A percentile compares a stretch with the other conserved stretches of the same genome.
Evolutionary conservation across 2,329 filamentous ascomycete genomes (phyloP).

Genomic region (Colletotrichum simmondsii): DNA sequence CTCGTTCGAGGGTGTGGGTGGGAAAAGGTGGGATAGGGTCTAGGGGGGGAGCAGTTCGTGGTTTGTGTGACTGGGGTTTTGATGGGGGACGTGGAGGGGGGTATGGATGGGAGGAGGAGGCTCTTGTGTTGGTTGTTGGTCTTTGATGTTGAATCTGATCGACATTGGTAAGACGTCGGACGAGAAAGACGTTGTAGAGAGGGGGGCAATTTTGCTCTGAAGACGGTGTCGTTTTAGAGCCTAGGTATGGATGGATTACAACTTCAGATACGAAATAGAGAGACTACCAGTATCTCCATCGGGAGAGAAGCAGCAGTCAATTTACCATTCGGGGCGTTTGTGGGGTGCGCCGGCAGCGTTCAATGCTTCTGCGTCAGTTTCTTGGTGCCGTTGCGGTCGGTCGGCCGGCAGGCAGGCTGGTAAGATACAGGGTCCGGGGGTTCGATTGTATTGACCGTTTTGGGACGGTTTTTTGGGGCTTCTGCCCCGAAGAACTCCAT

Average conservation of each 20-base stretch:
- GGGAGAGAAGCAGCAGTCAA: not conserved
- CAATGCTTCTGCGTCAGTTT: not conserved
- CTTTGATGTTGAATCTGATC: not conserved
- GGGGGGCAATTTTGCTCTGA: too few relatives aligned
- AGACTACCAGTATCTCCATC: too few relatives aligned
- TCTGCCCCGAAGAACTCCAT: too few relatives aligned
- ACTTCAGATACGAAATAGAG: too few relatives aligned
- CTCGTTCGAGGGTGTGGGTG: slow-evolving; percentile 13
- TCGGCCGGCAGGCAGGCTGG: not conserved
- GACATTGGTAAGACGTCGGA: not conserved
- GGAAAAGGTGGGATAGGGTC: not conserved
- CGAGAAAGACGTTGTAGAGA: too few relatives aligned
- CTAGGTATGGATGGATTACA: too few relatives aligned
- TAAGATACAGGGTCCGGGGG: not conserved
- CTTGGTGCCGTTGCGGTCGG: not conserved
- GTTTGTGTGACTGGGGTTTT: not conserved
- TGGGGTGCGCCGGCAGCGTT: not conserved
- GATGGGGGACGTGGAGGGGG: not conserved
- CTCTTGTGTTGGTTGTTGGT: not conserved
- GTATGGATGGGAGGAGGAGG: not conserved
- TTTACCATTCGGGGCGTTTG: not conserved
- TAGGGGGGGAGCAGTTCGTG: not conserved
- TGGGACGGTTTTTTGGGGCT: not conserved
- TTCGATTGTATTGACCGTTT: slow-evolving; percentile 3
- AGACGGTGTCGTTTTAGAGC: too few relatives aligned